phyloP scores from a whole-genome alignment of 768 basidiomycete species.

The Melanogaster broomeanus region DNA sequence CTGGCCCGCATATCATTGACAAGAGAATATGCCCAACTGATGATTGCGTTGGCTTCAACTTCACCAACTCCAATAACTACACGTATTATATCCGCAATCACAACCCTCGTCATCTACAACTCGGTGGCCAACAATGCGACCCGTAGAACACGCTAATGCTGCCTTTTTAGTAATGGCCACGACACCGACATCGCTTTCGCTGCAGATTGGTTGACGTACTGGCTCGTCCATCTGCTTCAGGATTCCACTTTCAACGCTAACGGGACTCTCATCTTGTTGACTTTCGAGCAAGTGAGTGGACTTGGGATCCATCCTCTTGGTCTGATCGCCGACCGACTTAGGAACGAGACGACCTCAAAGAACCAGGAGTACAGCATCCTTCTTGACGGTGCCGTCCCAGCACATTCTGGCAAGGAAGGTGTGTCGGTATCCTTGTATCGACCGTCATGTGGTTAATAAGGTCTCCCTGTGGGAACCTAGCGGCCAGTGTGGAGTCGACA shows the following conservation, averaged over 20 bases:
- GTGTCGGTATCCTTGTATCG: too few relatives aligned
- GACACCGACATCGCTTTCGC: conserved; percentile 56
- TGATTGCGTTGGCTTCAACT: conserved; percentile 45
- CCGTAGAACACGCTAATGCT: conserved; percentile 8
- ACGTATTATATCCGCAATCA: conserved; percentile 60
- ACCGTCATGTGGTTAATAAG: too few relatives aligned
- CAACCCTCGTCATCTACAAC: conserved; percentile 51
- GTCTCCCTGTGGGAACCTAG: too few relatives aligned
- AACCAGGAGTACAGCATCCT: conserved; percentile 49
- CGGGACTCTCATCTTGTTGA: conserved; percentile 57
- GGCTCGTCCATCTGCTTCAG: conserved; percentile 50
- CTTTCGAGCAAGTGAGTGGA: conserved; percentile 58
- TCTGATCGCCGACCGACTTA: conserved; percentile 3
- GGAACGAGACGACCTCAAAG: conserved; percentile 27
- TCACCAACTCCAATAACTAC: too few relatives aligned
- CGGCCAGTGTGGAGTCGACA: too few relatives aligned
- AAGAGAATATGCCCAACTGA: conserved; percentile 56
- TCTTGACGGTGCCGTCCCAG: conserved; percentile 46
- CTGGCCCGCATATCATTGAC: conserved; percentile 63
- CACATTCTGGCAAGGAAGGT: too few relatives aligned
- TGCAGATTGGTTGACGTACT: conserved; percentile 47
- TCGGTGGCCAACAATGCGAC: conserved; percentile 43
- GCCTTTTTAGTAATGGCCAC: conserved; percentile 50
- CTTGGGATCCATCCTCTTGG: background rate
- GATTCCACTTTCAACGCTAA: conserved; percentile 55